Base-by-base conservation (phyloP, 495 filamentous ascomycete genomes). In the Lasiosphaeriaceae sp. region DNA sequence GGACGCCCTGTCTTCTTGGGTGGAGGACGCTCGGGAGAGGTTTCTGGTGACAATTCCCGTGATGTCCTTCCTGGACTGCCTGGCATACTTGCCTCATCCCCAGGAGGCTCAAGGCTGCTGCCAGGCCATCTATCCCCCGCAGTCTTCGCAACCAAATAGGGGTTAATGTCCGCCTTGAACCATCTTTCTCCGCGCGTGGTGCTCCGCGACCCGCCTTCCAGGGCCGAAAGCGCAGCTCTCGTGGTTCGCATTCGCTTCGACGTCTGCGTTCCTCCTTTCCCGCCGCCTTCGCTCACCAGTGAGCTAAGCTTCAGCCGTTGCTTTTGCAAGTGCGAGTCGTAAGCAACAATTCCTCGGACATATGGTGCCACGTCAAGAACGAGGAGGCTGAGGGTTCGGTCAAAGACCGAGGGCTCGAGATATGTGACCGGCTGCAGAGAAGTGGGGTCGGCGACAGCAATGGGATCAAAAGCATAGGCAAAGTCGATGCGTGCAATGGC, bases 321-420 rank as follows among this genome's bases (percentile, higher is more conserved):
- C 58, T 86, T 77, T 49, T 88, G 84, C 0, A 92, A 78, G 11
- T 76, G 77, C 3, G 84, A 71, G 58, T 96, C 93, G 63, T 88
- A 88, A 0, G 83, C 74, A 24, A 90, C 85, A 60, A 97, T 96
- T 11, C 78, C 74, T 19, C 94, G 86, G 20, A 96, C 80, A 60
- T 89, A 97, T 0, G 92, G 93, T 0, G 89, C 90, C 7, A 96
- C 71, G 57, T 98, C 94, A 45, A 87, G 78, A 4, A 76, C 75
- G 34, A 96, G 80, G 9, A 83, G 73, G 2, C 71, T 63, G 39
- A 85, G 64, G 0, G 84, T 82, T 35, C 89, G 81, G 55, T 95
- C 89, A 57, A 96, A 89, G 0, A 85, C 79, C 0, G 89, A 90
- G 0, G 83, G 76, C 55, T 76, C 79, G 23, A 72, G 67, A 52